Base-by-base conservation (phyloP, 331 rosid species). In the Quercus phellos region DNA sequence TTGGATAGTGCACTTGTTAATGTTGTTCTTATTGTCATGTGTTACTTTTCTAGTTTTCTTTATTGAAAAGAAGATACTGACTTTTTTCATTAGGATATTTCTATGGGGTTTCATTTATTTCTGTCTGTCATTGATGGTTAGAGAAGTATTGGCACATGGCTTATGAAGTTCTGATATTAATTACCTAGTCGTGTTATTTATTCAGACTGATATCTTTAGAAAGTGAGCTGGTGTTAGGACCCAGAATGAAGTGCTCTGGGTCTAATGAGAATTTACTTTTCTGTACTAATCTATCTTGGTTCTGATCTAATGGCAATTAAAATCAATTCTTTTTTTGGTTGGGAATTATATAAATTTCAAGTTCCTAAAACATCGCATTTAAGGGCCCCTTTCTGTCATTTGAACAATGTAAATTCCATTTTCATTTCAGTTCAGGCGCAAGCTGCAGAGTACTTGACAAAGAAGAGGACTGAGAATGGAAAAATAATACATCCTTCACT, bases 341-440 rank as follows among this genome's bases (percentile, higher is more conserved):
- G 78, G 71, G 66, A 8, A 59, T 53, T 14, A 76, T 22, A 30
- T 53, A 54, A 43, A 75, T 72, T 70, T 77, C 61, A 21, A 29
- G 30, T 16, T 70, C 27, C 58, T 66, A 55, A 18, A 32, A 55
- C 53, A 74, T 72, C 22, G 53, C 50, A 51, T 51, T 72, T 74
- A 26, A 51, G 68, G 64, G 34, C 43, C 60, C 0, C 35, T 68
- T 77, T 24, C 75, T 24, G 38, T 72, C 55, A 60, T 34, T 51
- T 77, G 42, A 56, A 70, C 76, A 66, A 54, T 70, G 55, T 43
- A 46, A 77, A 70, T 72, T 68, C 60, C 81, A 21, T 60, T 64
- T 81, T 69, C 29, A 24, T 81, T 22, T 75, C 91, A 92, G 97
- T 94, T 85, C 96, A 86, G 85, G 91, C 79, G 70, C 97, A 87